A percentile compares a stretch with the other conserved stretches of the same genome.
Conservation (phyloP, 129 eudicot genomes). For the Chrysanthemum makinoi region DNA sequence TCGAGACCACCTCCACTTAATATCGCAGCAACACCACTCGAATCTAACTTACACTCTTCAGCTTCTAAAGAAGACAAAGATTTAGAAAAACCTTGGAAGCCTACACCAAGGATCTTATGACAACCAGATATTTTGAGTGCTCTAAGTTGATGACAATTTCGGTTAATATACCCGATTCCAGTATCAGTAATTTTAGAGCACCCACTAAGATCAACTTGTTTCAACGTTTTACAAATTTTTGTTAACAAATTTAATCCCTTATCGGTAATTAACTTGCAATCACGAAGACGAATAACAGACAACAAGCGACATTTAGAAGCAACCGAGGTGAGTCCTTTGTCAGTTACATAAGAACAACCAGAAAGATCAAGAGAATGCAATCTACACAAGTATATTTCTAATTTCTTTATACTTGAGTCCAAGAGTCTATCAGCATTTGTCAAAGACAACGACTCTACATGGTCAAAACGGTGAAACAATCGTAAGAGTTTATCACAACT, state of each 20-base stretch:
- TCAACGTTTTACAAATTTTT: neutral
- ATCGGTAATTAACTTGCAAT: neutral
- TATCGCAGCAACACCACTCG: neutral
- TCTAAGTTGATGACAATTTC: neutral
- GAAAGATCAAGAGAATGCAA: neutral
- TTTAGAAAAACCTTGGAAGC: neutral
- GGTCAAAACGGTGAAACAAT: neutral
- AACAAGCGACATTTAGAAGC: neutral
- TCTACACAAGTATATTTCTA: no score
- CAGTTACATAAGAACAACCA: neutral
- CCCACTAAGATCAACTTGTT: neutral
- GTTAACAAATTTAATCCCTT: neutral
- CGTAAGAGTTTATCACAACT: no score
- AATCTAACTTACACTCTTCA: neutral
- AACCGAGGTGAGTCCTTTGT: neutral
- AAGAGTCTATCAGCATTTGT: no score
- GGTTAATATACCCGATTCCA: neutral
- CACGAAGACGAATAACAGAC: neutral
- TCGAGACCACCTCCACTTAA: neutral
- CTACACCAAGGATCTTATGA: neutral
- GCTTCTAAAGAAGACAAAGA: neutral
- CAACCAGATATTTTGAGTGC: neutral
- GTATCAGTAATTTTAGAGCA: neutral
- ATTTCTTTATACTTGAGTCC: no score
- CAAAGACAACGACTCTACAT: no score